Evolutionary conservation across 2,329 filamentous ascomycete species (phyloP).

Genomic region (Aspergillus ibericus): DNA sequence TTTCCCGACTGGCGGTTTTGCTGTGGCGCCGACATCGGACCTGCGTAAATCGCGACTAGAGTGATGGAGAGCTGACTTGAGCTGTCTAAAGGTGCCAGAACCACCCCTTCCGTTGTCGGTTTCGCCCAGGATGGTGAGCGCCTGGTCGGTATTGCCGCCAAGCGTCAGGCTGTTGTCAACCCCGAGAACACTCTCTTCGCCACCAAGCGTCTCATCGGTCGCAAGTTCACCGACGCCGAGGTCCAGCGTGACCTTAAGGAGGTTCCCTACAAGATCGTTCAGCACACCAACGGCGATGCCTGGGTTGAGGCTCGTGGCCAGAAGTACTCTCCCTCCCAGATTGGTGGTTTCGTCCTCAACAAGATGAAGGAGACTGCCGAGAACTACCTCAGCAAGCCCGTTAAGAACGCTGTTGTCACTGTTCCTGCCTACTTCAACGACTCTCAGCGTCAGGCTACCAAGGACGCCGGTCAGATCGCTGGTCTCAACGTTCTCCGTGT

Average conservation of each 20-base stretch:
- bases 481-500: slow-evolving; percentile 96
- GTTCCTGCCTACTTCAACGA: slow-evolving; percentile 99
- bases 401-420: slow-evolving; percentile 96
- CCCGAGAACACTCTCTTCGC: slow-evolving; percentile 98
- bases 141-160: slow-evolving; percentile 93
- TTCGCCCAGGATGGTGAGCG: slow-evolving; percentile 95
- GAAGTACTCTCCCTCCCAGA: slow-evolving; percentile 97
- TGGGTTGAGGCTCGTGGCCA: slow-evolving; percentile 92
- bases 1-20: slow-evolving; percentile 13
- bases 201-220: slow-evolving; percentile 97
- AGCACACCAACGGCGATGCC: slow-evolving; percentile 94
- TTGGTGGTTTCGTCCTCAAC: slow-evolving; percentile 91
- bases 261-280: slow-evolving; percentile 97
- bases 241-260: slow-evolving; percentile 97
- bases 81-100: slow-evolving; percentile 68
- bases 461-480: slow-evolving; percentile 95
- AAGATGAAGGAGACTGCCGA: slow-evolving; percentile 99
- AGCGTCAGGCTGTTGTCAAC: slow-evolving; percentile 97
- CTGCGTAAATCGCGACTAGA: neutral
- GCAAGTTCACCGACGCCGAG: slow-evolving; percentile 91
- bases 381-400: slow-evolving; percentile 81
- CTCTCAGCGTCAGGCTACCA: slow-evolving; percentile 95
- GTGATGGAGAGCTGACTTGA: slow-evolving; percentile 17
- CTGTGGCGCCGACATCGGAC: neutral
- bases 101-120: slow-evolving; percentile 90